These are phyloP conservation scores for Heterobasidion occidentale DNA, from an alignment of 1,284 basidiomycete species.

Conservation along the genomic window DNA sequence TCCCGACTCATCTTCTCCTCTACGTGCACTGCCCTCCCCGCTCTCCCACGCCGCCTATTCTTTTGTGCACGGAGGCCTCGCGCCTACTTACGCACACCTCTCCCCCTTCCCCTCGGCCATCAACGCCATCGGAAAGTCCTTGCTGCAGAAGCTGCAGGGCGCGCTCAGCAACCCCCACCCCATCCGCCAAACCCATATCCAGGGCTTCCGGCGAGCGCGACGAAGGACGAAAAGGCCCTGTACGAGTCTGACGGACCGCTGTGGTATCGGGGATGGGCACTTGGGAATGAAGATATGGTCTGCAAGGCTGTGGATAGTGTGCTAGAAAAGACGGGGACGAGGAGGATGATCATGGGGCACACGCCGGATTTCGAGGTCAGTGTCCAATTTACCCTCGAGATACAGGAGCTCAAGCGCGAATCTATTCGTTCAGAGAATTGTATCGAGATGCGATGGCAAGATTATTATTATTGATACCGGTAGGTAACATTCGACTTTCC, in stretches of 20 bases:
- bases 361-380: slow-evolving; percentile 79
- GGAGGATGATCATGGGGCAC: slow-evolving; percentile 90
- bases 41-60: slow-evolving; percentile 73
- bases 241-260: slow-evolving; percentile 40
- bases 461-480: slow-evolving; percentile 89
- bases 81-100: slow-evolving; percentile 65
- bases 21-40: slow-evolving; percentile 21
- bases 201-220: slow-evolving; percentile 63
- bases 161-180: slow-evolving; percentile 60
- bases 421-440: slow-evolving; percentile 46
- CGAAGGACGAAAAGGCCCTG: slow-evolving; percentile 58
- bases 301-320: slow-evolving; percentile 70
- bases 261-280: slow-evolving; percentile 90
- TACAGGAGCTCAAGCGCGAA: neutral
- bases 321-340: slow-evolving; percentile 64
- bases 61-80: slow-evolving; percentile 84
- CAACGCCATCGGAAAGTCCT: slow-evolving; percentile 60
- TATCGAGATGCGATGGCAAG: slow-evolving; percentile 77
- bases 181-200: slow-evolving; percentile 77
- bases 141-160: slow-evolving; percentile 61
- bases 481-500: slow-evolving; percentile 17
- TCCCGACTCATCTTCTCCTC: slow-evolving; percentile 21
- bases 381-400: neutral
- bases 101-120: slow-evolving; percentile 77
- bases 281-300: slow-evolving; percentile 58